phyloP scores from a whole-genome alignment of 2,329 filamentous ascomycete species.

The Paecilomyces fulvus region DNA sequence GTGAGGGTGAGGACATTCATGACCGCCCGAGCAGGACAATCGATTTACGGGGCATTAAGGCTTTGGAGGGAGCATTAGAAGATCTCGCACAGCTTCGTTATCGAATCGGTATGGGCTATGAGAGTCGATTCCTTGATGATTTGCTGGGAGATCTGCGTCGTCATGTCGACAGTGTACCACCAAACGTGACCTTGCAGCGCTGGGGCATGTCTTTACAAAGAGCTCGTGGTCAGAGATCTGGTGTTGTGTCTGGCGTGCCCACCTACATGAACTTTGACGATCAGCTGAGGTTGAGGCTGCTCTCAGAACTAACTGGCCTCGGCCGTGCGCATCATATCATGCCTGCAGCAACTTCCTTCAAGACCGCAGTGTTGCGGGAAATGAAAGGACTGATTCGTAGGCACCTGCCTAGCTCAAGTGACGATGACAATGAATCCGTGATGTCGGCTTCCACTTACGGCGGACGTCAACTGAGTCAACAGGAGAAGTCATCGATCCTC shows the following conservation, averaged over 20 bases:
- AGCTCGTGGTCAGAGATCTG: conserved; percentile 59
- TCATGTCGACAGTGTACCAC: conserved; percentile 68
- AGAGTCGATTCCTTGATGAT: conserved; percentile 67
- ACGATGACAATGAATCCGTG: conserved; percentile 87
- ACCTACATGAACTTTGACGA: conserved; percentile 69
- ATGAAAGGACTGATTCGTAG: conserved; percentile 76
- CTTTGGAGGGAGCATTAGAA: conserved; percentile 68
- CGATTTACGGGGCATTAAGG: conserved; percentile 70
- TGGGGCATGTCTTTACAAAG: conserved; percentile 75
- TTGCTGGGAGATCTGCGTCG: conserved; percentile 69
- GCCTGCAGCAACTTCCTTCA: conserved; percentile 72
- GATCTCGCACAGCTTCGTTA: conserved; percentile 69
- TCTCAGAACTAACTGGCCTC: conserved; percentile 67
- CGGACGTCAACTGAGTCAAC: conserved; percentile 61
- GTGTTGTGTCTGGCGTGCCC: conserved; percentile 53
- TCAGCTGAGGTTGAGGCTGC: conserved; percentile 60
- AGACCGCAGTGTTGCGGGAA: conserved; percentile 76
- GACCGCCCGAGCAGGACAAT: conserved; percentile 36
- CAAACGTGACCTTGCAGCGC: conserved; percentile 66
- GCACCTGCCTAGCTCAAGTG: conserved; percentile 82
- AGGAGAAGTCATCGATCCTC: conserved; percentile 82
- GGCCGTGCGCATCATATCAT: conserved; percentile 71
- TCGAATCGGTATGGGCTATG: conserved; percentile 80
- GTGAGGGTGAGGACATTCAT: conserved; percentile 17
- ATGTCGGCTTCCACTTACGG: conserved; percentile 73